A percentile compares a stretch with the other conserved stretches of the same genome.
Conservation (phyloP, 306 rosid genomes). For the Malus sylvestris region DNA sequence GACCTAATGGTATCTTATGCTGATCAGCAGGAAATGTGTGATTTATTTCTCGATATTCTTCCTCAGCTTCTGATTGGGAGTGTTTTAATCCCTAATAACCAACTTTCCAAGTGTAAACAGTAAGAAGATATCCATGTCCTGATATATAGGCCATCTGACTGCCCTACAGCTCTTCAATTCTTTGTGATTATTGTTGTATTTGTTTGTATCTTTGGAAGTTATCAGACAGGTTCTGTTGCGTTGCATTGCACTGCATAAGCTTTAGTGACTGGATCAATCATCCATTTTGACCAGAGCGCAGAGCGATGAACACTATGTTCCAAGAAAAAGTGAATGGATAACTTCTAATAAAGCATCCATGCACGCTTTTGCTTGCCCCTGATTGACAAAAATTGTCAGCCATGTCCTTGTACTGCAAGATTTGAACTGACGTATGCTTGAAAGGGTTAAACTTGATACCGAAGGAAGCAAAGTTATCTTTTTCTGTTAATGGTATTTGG, state of each 20-base stretch:
- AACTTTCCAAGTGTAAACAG: neutral
- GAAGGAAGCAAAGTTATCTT: neutral
- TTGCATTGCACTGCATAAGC: too few relatives aligned
- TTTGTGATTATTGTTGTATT: neutral
- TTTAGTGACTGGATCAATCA: too few relatives aligned
- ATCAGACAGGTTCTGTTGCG: neutral
- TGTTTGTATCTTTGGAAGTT: neutral
- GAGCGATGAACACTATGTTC: neutral
- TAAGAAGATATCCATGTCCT: neutral
- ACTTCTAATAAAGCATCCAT: neutral
- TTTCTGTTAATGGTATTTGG: neutral
- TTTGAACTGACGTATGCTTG: neutral
- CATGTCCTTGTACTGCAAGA: neutral
- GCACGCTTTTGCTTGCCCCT: neutral
- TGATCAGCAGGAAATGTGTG: neutral
- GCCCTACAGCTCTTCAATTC: conserved; percentile 1
- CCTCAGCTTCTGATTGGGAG: neutral
- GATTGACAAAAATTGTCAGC: neutral
- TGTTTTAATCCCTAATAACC: neutral
- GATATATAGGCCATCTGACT: neutral
- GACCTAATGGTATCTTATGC: neutral
- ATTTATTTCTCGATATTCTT: neutral
- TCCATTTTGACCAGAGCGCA: neutral
- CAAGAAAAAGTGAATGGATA: neutral
- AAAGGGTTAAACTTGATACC: neutral